Evolutionary conservation across 148 eudicot genomes (phyloP).

Genomic region (Cornus florida): DNA sequence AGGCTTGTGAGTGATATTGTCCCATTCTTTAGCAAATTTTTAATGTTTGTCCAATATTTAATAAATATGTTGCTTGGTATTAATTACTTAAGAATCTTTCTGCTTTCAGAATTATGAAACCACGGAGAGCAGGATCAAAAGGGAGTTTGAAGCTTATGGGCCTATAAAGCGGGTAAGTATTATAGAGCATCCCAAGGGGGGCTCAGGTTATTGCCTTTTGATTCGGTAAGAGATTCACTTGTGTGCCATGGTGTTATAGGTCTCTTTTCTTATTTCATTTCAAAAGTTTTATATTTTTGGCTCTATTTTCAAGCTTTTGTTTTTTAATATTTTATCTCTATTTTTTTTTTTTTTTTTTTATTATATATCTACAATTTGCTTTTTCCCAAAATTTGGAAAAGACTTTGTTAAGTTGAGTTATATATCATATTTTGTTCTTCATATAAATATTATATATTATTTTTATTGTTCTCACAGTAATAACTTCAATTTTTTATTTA

Average conservation of each 20-base stretch:
- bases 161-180: slow-evolving; percentile 99
- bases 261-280: not conserved
- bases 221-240: slow-evolving; percentile 62
- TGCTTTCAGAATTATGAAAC: slow-evolving; percentile 84
- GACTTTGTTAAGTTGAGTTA: too few species aligned
- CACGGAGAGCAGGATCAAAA: slow-evolving; percentile 91
- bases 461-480: not conserved
- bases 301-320: not conserved
- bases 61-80: not conserved
- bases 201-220: slow-evolving; percentile 64
- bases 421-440: too few species aligned
- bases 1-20: slow-evolving; percentile 65
- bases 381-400: too few species aligned
- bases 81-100: not conserved
- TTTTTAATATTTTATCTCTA: too few species aligned
- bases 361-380: not conserved
- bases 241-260: not conserved
- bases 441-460: not conserved
- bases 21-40: not conserved
- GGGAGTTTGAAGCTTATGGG: slow-evolving; percentile 99
- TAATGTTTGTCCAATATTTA: not conserved
- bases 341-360: not conserved
- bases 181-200: slow-evolving; percentile 42
- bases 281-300: not conserved
- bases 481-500: not conserved